Evolutionary conservation across 2,329 filamentous ascomycete genomes (phyloP), one percentile per base, ranked within the genome.

Genomic region (Arthroderma sp.): DNA sequence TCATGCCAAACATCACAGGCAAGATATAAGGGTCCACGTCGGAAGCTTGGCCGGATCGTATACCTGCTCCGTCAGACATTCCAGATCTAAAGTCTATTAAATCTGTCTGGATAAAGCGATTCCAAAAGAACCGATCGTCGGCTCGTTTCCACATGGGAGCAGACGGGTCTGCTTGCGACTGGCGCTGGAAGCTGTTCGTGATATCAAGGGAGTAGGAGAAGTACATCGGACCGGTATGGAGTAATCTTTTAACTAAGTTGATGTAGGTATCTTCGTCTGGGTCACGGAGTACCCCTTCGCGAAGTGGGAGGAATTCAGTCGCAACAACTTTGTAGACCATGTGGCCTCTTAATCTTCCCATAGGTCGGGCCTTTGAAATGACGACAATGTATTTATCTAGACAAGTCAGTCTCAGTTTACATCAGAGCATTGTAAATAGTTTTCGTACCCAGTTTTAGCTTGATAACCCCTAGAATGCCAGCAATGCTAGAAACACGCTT

Each of bases 111-210:
- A 96, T 75, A 63, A 94, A 93, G 51, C 82, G 81, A 66, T 98
- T 98, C 86, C 89, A 98, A 72, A 95, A 98, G 72, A 98, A 98
- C 52, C 91, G 85, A 61, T 96, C 88, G 63, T 98, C 91, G 51
- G 89, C 82, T 54, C 87, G 75, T 71, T 83, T 81, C 91, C 91
- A 98, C 47, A 96, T 67, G 8, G 91, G 88, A 45, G 74, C 70
- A 10, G 75, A 75, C 45, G 70, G 67, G 61, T 94, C 79, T 52
- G 78, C 71, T 53, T 88, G 79, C 3, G 88, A 80, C 62, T 96
- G 91, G 51, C 91, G 80, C 68, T 98, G 91, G 69, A 96, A 94
- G 61, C 79, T 88, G 71, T 94, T 98, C 55, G 91, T 98, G 52
- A 98, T 75, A 65, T 98, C 91, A 62, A 94, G 78, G 6, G 88